These are phyloP conservation scores for Aspergillus uvarum DNA, from an alignment of 2,329 filamentous ascomycete species.

Conservation along the genomic window DNA sequence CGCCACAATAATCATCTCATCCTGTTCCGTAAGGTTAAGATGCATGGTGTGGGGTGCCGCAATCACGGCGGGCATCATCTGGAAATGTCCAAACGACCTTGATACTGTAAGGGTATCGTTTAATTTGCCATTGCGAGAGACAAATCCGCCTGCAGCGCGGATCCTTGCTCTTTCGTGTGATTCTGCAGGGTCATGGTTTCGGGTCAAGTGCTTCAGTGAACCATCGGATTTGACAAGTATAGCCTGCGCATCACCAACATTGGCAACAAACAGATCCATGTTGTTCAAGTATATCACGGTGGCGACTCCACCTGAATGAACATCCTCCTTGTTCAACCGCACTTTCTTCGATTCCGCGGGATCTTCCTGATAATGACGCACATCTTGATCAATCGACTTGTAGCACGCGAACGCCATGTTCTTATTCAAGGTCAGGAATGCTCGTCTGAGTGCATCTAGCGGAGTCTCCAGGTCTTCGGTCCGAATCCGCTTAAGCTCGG, in stretches of 20 bases:
- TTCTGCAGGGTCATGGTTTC: slow-evolving; percentile 91
- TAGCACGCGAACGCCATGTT: slow-evolving; percentile 84
- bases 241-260: slow-evolving; percentile 94
- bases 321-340: slow-evolving; percentile 81
- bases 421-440: slow-evolving; percentile 89
- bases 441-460: slow-evolving; percentile 76
- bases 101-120: slow-evolving; percentile 92
- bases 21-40: slow-evolving; percentile 76
- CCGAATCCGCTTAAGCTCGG: slow-evolving; percentile 75
- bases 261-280: slow-evolving; percentile 89
- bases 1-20: slow-evolving; percentile 90
- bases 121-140: slow-evolving; percentile 88
- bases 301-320: slow-evolving; percentile 85
- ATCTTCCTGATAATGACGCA: slow-evolving; percentile 62
- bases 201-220: slow-evolving; percentile 76
- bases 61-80: slow-evolving; percentile 88
- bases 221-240: slow-evolving; percentile 90
- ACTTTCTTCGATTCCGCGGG: slow-evolving; percentile 63
- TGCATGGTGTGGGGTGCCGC: slow-evolving; percentile 82
- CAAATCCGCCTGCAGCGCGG: slow-evolving; percentile 90
- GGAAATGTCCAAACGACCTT: slow-evolving; percentile 90
- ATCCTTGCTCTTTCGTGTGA: slow-evolving; percentile 81
- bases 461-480: slow-evolving; percentile 69
- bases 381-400: slow-evolving; percentile 70
- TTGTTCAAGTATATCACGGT: slow-evolving; percentile 87